A percentile compares a stretch with the other conserved stretches of the same genome.
These are phyloP conservation scores for Penicillium sp. DNA, from an alignment of 2,329 filamentous ascomycete species.

Conservation along the genomic window DNA sequence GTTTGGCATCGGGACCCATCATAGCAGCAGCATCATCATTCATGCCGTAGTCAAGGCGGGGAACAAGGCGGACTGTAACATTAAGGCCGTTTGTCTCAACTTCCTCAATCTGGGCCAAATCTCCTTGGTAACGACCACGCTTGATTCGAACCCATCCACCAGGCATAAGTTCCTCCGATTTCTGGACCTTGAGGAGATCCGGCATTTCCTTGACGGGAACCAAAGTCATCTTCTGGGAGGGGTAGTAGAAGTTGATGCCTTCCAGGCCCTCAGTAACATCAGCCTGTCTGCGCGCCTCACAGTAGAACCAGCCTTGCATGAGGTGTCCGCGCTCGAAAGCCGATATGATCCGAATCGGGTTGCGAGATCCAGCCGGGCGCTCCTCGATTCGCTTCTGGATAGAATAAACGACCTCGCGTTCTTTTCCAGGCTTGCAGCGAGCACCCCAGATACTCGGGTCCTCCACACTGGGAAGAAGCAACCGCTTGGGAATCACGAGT, in stretches of 20 bases:
- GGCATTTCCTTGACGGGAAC: constrained; percentile 98
- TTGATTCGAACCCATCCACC: constrained; percentile 91
- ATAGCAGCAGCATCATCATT: constrained; percentile 68
- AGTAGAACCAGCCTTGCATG: constrained; percentile 94
- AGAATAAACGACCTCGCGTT: constrained; percentile 82
- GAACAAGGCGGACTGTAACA: constrained; percentile 81
- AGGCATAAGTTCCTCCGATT: constrained; percentile 78
- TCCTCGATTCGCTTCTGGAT: constrained; percentile 90
- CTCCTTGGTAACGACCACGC: constrained; percentile 77
- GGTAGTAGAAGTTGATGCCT: constrained; percentile 84
- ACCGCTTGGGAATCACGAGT: constrained; percentile 75
- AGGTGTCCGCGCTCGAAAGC: constrained; percentile 86
- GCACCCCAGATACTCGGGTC: constrained; percentile 96
- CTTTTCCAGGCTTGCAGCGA: constrained; percentile 91
- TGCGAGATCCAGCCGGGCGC: constrained; percentile 66
- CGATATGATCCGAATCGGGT: constrained; percentile 79
- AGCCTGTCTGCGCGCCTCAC: constrained; percentile 83
- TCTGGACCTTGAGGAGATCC: constrained; percentile 85
- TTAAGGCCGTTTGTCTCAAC: constrained; percentile 91
- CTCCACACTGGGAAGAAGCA: constrained; percentile 87
- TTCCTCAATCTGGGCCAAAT: constrained; percentile 87
- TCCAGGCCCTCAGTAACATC: constrained; percentile 82
- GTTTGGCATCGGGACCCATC: constrained; percentile 63
- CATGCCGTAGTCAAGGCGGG: constrained; percentile 85
- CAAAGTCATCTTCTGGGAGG: constrained; percentile 78